These are phyloP conservation scores for Penicillium sp. DNA, from an alignment of 2,329 filamentous ascomycete species.

Conservation along the genomic window DNA sequence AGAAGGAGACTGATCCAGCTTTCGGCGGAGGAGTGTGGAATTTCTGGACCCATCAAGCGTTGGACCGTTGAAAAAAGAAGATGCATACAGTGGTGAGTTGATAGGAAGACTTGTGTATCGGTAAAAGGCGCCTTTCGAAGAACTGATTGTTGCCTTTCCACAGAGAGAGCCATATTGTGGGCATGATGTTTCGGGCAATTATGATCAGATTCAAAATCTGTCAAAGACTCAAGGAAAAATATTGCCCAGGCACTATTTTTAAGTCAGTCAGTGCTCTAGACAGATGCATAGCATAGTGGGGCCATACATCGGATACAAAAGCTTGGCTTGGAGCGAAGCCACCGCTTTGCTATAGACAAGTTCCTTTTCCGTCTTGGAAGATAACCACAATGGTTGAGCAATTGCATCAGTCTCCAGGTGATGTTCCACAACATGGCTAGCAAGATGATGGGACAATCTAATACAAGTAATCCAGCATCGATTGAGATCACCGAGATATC, in stretches of 20 bases:
- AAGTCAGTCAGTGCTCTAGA: background rate
- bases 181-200: background rate
- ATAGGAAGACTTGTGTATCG: constrained; percentile 22
- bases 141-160: constrained; percentile 22
- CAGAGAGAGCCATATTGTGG: constrained; percentile 2
- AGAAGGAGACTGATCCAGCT: constrained; percentile 29
- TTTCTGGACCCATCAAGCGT: constrained; percentile 28
- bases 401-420: constrained; percentile 23
- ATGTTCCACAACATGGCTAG: constrained; percentile 23
- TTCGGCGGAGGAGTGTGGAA: constrained; percentile 21
- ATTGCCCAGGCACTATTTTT: constrained; percentile 23
- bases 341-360: constrained; percentile 26
- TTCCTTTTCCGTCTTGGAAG: constrained; percentile 29
- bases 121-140: constrained; percentile 27
- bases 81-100: constrained; percentile 28
- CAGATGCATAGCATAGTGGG: background rate
- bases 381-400: constrained; percentile 19
- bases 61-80: constrained; percentile 26
- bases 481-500: constrained; percentile 25
- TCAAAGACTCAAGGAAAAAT: constrained; percentile 28
- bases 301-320: constrained; percentile 24
- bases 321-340: constrained; percentile 20
- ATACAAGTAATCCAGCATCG: constrained; percentile 30
- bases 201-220: constrained; percentile 1
- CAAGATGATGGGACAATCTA: constrained; percentile 27